These are phyloP conservation scores for Dipteronia dyeriana DNA, from an alignment of 345 rosid species.

Conservation along the genomic window DNA sequence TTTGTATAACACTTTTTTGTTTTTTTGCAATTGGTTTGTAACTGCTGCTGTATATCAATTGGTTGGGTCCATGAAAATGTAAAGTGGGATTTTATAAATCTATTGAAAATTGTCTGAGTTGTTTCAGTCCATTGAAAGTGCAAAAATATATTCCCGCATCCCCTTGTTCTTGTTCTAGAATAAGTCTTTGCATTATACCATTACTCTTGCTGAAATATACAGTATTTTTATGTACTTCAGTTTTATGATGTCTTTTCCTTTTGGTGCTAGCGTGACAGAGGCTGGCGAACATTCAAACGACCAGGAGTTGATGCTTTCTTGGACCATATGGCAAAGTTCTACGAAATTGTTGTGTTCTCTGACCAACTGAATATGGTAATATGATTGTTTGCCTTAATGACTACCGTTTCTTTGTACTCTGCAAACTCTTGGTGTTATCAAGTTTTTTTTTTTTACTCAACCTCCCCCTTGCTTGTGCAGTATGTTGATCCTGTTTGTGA, in stretches of 20 bases:
- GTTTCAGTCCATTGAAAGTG: neutral
- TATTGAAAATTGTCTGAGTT: neutral
- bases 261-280: constrained; percentile 77
- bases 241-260: constrained; percentile 11
- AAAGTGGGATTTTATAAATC: neutral
- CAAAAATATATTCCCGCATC: neutral
- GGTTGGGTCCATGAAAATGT: neutral
- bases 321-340: constrained; percentile 82
- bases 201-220: neutral
- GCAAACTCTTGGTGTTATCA: constrained; percentile 5
- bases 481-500: constrained; percentile 82
- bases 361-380: constrained; percentile 85
- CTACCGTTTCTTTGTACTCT: neutral
- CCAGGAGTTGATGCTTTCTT: constrained; percentile 96
- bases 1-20: neutral
- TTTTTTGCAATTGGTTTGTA: neutral
- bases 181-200: neutral
- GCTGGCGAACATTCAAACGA: constrained; percentile 98
- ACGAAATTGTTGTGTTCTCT: constrained; percentile 84
- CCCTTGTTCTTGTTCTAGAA: neutral
- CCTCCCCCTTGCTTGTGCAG: constrained; percentile 45
- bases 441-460: constrained; percentile 6
- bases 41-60: neutral
- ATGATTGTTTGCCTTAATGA: neutral
- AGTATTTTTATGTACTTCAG: neutral